Base-by-base conservation (phyloP, 805 yeast genomes). In the Suhomyces prunicola region DNA sequence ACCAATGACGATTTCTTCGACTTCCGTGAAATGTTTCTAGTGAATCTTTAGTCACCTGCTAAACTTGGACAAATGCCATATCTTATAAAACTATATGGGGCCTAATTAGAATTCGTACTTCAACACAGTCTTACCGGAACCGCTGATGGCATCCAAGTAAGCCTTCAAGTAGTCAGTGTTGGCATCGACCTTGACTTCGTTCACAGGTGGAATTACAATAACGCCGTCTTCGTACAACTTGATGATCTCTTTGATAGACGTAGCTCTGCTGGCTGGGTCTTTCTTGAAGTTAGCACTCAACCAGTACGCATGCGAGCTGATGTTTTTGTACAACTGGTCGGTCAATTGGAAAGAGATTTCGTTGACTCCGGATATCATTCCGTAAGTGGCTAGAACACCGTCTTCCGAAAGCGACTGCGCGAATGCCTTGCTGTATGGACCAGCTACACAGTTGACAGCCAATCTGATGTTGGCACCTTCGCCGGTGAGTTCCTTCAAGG, bases 201-300 rank as follows among this genome's bases (percentile, higher is more conserved):
- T 17, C 24, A 47, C 27, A 13, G 27, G 33, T 6, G 55, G 52
- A 29, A 27, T 9, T 24, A 62, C 66, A 29, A 88, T 66, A 50
- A 82, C 76, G n/a, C 86, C 87, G 2, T 72, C 63, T 50, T 83
- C 73, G 68, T 85, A 86, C 58, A 87, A 71, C 46, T 81, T 72
- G 44, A 87, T 73, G 42, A 90, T 73, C 33, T 76, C 81, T 6
- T 71, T 57, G 29, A 88, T 74, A n/a, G 86, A 80, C 3, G 74
- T 72, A 41, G 76, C 74, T 66, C 87, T 87, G 33, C 77, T 74
- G 31, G 77, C 76, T 3, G 94, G 93, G 60, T 87, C 40, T 3
- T 33, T 44, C 23, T 48, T 47, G 44, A 57, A 60, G 51, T 68
- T 69, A 15, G 62, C 52, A 31, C 69, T 67, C 44, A 70, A 60